These are phyloP conservation scores for Salix suchowensis DNA, from an alignment of 345 rosid genomes.

Conservation along the genomic window DNA sequence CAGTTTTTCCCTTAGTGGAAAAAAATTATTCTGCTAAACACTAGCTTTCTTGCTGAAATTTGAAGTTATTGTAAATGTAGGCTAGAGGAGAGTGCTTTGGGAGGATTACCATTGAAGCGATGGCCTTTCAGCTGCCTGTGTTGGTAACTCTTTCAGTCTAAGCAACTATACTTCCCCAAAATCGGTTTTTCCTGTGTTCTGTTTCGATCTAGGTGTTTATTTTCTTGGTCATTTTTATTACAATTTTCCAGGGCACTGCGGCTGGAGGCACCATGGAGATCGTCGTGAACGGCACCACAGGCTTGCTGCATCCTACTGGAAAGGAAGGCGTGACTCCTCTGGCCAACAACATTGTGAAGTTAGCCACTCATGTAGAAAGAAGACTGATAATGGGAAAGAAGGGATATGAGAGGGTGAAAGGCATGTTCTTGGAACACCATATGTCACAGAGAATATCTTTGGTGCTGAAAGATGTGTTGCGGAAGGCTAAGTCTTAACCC, in stretches of 20 bases:
- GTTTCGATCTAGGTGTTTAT: too few relatives aligned
- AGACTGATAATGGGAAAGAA: constrained; percentile 53
- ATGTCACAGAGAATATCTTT: constrained; percentile 44
- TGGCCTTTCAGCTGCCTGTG: constrained; percentile 56
- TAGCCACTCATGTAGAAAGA: constrained; percentile 47
- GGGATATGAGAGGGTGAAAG: constrained; percentile 43
- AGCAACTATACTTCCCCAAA: background rate
- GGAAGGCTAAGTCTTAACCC: constrained; percentile 17
- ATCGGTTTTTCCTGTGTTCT: background rate
- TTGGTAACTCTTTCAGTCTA: constrained; percentile 29
- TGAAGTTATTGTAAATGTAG: constrained; percentile 12
- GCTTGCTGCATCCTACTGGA: constrained; percentile 44
- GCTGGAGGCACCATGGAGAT: constrained; percentile 55
- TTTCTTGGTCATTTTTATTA: too few relatives aligned
- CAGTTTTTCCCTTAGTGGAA: background rate
- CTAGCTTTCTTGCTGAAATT: background rate
- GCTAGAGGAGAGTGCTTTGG: constrained; percentile 59
- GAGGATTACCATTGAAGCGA: constrained; percentile 58
- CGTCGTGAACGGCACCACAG: constrained; percentile 46
- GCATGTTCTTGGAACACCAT: constrained; percentile 41
- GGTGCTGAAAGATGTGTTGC: constrained; percentile 36
- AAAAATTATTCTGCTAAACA: too few relatives aligned
- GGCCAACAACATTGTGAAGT: constrained; percentile 37
- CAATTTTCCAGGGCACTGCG: constrained; percentile 34
- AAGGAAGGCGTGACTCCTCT: constrained; percentile 42